phyloP scores from a whole-genome alignment of 2,329 filamentous ascomycete genomes.

The Monosporascus sp. region DNA sequence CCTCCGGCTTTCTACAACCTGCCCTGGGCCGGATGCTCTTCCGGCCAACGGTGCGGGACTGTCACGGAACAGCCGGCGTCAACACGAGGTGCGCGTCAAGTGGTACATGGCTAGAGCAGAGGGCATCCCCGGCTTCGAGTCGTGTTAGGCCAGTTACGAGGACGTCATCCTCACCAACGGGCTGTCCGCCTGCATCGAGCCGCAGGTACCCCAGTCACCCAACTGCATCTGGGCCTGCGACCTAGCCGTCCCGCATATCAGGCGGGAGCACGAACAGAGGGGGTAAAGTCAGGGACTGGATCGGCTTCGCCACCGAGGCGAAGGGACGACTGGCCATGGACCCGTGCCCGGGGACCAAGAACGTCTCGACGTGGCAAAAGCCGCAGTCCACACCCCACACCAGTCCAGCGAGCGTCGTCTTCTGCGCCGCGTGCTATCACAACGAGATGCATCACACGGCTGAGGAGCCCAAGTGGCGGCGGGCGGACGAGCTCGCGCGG shows the following conservation, averaged over 20 bases:
- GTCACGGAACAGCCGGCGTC: constrained; percentile 12
- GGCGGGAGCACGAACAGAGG: constrained; percentile 23
- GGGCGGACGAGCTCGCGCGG: constrained; percentile 10
- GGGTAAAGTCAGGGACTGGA: constrained; percentile 24
- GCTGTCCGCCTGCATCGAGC: constrained; percentile 9
- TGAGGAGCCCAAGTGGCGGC: constrained; percentile 21
- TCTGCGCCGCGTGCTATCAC: constrained; percentile 33
- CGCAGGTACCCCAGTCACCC: constrained; percentile 3
- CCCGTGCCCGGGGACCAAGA: constrained; percentile 20
- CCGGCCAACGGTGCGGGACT: constrained; percentile 13
- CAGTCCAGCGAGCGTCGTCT: constrained; percentile 18
- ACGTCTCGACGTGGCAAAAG: constrained; percentile 15
- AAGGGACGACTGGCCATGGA: constrained; percentile 20
- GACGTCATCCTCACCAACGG: constrained; percentile 10
- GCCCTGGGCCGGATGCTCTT: constrained; percentile 25
- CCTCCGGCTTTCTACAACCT: constrained; percentile 17
- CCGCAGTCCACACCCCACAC: constrained; percentile 29
- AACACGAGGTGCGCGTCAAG: constrained; percentile 8
- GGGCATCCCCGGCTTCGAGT: constrained; percentile 11
- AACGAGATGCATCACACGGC: constrained; percentile 29
- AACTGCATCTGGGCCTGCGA: constrained; percentile 26
- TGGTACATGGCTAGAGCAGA: constrained; percentile 13
- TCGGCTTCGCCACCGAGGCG: constrained; percentile 26
- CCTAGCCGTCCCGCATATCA: constrained; percentile 24
- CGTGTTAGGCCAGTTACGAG: constrained; percentile 20